Conservation (phyloP, 1,139 yeast species). For the Saccharomyces pastorianus region DNA sequence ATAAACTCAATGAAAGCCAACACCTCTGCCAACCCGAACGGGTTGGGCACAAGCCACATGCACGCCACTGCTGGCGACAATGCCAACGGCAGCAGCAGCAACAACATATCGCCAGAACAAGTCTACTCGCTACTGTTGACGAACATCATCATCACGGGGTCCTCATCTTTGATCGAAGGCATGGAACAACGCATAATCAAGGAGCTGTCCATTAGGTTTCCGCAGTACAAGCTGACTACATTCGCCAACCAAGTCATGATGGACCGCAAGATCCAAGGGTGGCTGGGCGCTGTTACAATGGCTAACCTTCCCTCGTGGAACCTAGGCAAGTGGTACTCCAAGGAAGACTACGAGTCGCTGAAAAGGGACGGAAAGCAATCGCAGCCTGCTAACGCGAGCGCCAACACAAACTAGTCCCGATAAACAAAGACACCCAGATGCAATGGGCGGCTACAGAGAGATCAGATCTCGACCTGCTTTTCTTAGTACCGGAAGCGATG, state of each 20-base stretch:
- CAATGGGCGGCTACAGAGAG: neutral
- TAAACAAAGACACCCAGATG: neutral
- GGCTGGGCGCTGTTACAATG: slow-evolving; percentile 26
- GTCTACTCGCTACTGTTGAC: slow-evolving; percentile 34
- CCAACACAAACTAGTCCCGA: neutral
- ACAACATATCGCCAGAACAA: slow-evolving; percentile 17
- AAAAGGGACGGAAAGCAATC: slow-evolving; percentile 1
- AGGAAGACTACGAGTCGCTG: slow-evolving; percentile 14
- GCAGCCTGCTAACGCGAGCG: neutral
- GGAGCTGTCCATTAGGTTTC: slow-evolving; percentile 36
- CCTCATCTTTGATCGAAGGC: slow-evolving; percentile 51
- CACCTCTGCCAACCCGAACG: slow-evolving; percentile 1
- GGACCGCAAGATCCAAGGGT: slow-evolving; percentile 27
- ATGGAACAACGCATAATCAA: slow-evolving; percentile 53
- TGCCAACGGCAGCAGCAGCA: slow-evolving; percentile 7
- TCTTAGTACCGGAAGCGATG: neutral
- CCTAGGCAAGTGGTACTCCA: slow-evolving; percentile 24
- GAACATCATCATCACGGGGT: slow-evolving; percentile 64
- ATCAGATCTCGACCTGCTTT: neutral
- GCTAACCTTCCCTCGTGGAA: slow-evolving; percentile 27
- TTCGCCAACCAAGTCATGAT: slow-evolving; percentile 26
- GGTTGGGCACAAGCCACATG: slow-evolving; percentile 9
- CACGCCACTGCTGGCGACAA: neutral
- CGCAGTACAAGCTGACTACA: slow-evolving; percentile 28
- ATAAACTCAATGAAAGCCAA: slow-evolving; percentile 15